Evolutionary conservation across 495 filamentous ascomycete species (phyloP).

Genomic region (Collariella sp.): DNA sequence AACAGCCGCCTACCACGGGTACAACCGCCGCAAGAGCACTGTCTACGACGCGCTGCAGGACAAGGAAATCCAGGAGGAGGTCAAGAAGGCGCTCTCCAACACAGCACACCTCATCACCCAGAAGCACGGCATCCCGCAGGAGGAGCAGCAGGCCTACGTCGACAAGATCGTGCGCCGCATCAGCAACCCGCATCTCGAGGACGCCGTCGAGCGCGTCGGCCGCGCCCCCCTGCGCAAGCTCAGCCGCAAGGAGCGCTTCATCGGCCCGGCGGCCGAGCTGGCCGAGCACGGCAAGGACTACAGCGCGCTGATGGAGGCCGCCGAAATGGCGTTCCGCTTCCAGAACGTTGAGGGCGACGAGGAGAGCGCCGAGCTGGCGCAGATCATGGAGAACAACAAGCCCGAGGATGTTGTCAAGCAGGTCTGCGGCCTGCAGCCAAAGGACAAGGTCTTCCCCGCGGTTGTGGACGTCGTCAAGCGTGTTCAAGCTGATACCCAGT

Average conservation of each 20-base stretch:
- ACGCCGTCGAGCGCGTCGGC: slow-evolving; percentile 88
- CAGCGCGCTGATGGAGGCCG: slow-evolving; percentile 59
- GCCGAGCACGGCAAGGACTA: slow-evolving; percentile 67
- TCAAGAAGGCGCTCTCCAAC: slow-evolving; percentile 67
- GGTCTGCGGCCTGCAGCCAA: slow-evolving; percentile 64
- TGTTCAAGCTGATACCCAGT: slow-evolving; percentile 55
- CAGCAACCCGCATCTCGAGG: slow-evolving; percentile 88
- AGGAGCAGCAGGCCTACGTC: slow-evolving; percentile 83
- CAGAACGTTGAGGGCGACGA: slow-evolving; percentile 84
- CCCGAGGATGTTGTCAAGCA: slow-evolving; percentile 60
- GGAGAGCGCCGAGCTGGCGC: slow-evolving; percentile 72
- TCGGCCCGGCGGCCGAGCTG: slow-evolving; percentile 79
- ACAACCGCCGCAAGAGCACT: slow-evolving; percentile 68
- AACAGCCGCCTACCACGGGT: slow-evolving; percentile 92
- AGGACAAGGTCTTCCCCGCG: slow-evolving; percentile 61
- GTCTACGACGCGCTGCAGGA: slow-evolving; percentile 76
- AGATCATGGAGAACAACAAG: slow-evolving; percentile 63
- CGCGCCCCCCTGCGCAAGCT: slow-evolving; percentile 92
- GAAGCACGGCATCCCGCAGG: slow-evolving; percentile 69
- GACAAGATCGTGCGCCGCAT: slow-evolving; percentile 87
- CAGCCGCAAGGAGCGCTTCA: slow-evolving; percentile 85
- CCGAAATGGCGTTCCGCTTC: slow-evolving; percentile 86
- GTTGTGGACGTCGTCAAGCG: slow-evolving; percentile 66
- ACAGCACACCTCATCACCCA: slow-evolving; percentile 74
- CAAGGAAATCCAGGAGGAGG: slow-evolving; percentile 59